Conservation (phyloP, 2,329 filamentous ascomycete genomes). For the Fusarium goolgardi region DNA sequence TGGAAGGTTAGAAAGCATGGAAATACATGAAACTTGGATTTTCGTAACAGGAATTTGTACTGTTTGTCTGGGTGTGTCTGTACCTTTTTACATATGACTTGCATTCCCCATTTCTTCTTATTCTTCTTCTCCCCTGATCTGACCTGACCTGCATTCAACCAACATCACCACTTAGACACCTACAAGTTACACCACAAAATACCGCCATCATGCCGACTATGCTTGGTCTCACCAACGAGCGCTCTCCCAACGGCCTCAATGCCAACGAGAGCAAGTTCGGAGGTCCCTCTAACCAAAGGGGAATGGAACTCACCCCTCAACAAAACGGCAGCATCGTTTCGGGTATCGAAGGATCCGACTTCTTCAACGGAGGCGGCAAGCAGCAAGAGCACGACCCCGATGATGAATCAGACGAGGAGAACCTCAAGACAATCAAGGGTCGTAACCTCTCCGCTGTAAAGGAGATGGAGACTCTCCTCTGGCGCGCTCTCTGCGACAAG, state of each 20-base stretch:
- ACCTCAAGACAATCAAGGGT: slow-evolving; percentile 47
- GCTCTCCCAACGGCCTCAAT: slow-evolving; percentile 41
- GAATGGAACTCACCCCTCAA: slow-evolving; percentile 39
- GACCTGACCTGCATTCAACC: slow-evolving; percentile 3
- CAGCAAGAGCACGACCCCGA: slow-evolving; percentile 42
- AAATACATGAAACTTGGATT: slow-evolving; percentile 33
- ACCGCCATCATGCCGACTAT: slow-evolving; percentile 45
- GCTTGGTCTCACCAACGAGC: slow-evolving; percentile 46
- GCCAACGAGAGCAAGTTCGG: slow-evolving; percentile 34
- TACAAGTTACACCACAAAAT: slow-evolving; percentile 3
- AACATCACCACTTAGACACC: slow-evolving; percentile 7
- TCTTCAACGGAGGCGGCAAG: slow-evolving; percentile 43
- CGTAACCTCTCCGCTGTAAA: slow-evolving; percentile 45
- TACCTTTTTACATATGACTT: slow-evolving; percentile 23
- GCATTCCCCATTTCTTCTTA: slow-evolving; percentile 7
- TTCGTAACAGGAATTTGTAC: slow-evolving; percentile 5
- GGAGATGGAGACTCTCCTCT: slow-evolving; percentile 48
- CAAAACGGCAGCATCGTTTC: slow-evolving; percentile 36
- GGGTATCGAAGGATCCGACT: slow-evolving; percentile 42
- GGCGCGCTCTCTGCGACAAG: slow-evolving; percentile 48
- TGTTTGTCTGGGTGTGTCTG: not conserved
- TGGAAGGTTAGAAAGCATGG: slow-evolving; percentile 40
- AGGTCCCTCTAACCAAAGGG: slow-evolving; percentile 18
- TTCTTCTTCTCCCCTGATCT: not conserved
- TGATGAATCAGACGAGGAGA: slow-evolving; percentile 44